These are phyloP conservation scores for Ceratobasidium theobromae DNA, from an alignment of 1,284 basidiomycete genomes.

Conservation along the genomic window DNA sequence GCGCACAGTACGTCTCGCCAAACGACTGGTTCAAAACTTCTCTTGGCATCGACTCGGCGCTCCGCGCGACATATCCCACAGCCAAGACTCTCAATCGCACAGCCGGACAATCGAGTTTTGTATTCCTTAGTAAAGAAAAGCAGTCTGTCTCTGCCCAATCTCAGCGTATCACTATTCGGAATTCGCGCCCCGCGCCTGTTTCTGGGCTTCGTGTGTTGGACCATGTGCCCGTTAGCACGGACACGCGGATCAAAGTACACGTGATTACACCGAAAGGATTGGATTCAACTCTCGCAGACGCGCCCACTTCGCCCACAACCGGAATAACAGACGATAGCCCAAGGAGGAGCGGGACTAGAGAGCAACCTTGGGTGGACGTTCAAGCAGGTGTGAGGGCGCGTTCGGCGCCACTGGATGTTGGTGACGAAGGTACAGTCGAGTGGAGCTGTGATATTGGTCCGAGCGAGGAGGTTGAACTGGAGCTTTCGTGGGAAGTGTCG, in stretches of 20 bases:
- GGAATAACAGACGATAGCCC: background rate
- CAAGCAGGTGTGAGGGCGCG: slow-evolving; percentile 30
- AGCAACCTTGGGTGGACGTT: background rate
- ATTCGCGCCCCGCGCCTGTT: slow-evolving; percentile 34
- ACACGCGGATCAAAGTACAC: slow-evolving; percentile 38
- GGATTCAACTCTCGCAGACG: no score
- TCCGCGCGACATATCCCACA: slow-evolving; percentile 38
- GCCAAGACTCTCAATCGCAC: slow-evolving; percentile 34
- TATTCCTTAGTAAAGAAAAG: slow-evolving; percentile 31
- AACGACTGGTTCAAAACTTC: slow-evolving; percentile 35
- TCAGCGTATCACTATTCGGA: no score
- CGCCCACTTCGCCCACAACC: background rate
- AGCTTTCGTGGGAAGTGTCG: slow-evolving; percentile 36
- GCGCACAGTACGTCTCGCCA: slow-evolving; percentile 32
- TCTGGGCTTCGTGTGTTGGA: slow-evolving; percentile 36
- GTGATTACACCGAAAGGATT: slow-evolving; percentile 35
- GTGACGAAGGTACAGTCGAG: slow-evolving; percentile 37
- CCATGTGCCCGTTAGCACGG: slow-evolving; percentile 38
- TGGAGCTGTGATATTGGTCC: slow-evolving; percentile 36
- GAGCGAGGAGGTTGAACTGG: slow-evolving; percentile 33
- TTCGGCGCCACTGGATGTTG: slow-evolving; percentile 30
- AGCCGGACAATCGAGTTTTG: slow-evolving; percentile 14
- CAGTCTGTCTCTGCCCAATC: slow-evolving; percentile 34
- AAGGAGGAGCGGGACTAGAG: no score
- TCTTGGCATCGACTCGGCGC: slow-evolving; percentile 32